Evolutionary conservation across 2,329 filamentous ascomycete species (phyloP), one percentile per base, ranked within the genome.

Genomic region (Neopestalotiopsis rosae): DNA sequence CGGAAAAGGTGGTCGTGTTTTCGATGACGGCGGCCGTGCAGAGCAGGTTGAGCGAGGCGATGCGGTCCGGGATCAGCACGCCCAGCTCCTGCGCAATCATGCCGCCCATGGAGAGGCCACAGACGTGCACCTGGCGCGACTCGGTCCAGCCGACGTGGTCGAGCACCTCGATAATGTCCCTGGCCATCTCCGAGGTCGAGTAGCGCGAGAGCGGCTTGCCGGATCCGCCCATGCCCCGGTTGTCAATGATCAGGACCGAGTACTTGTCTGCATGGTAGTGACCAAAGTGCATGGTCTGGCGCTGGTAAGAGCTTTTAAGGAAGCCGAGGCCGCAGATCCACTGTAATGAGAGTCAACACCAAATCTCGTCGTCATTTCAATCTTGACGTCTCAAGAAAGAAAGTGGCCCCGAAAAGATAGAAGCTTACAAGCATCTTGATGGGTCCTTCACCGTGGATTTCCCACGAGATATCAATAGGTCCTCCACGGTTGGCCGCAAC

Each of bases 1-100:
- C 88, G 67, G 88, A 70, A 71, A 89, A 90, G n/a, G 85, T 81
- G 61, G 84, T 85, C 32, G 89, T 90, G 80, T 90, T 90, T 72
- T 90, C 86, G 69, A 92, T 84, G 42, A 79, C 78, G 4, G 89
- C 87, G 1, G 90, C 88, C 2, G 91, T 92, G 78, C 86, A 89
- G 71, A 90, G 80, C 3, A 93, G 84, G 42, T 82, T 86, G 20
- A 93, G 81, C 17, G 86, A 88, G 30, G 82, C 81, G 66, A 93
- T 77, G 61, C 87, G 83, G 13, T 80, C 71, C 0, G 89, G 89
- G 38, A 83, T 80, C n/a, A 84, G 79, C 72, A 80, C 83, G 28
- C 86, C 89, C 4, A 97, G 76, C 81, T 97, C 94, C 80, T 97
- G 94, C 2, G 93, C 89, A 74, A 97, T 95, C 94, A 97, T 97